Evolutionary conservation across 2,329 filamentous ascomycete genomes (phyloP), one percentile per base, ranked within the genome.

Genomic region (Nothomitra cinnamomea): DNA sequence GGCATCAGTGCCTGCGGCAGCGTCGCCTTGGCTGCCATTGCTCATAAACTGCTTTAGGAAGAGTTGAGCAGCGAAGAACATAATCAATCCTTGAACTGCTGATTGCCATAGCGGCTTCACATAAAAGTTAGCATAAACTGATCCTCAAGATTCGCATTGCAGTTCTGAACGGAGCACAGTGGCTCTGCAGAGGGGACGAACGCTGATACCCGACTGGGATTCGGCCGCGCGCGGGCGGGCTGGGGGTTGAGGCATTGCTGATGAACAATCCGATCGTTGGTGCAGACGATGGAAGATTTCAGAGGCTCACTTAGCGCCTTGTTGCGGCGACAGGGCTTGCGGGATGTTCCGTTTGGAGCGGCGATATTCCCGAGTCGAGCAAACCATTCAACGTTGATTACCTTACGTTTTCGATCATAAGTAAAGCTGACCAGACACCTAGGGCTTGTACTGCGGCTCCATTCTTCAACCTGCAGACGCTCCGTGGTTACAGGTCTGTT

Each of bases 11-110:
- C 24, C 45, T 12, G 12, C 12, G n/a, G 52, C 21, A 15, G 45
- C 24, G 13, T 17, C n/a, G 13, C 22, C 28, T 13, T 49, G 45
- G 15, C 10, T 49, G 51, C 66, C 66, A 21, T 61, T 61, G 52
- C 72, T 70, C 58, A 78, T 72, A 63, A 79, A 73, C 57, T 77
- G 73, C 59, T 72, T 72, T 56, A 79, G 72, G 40, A 71, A 70
- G 58, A 75, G 77, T 60, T 82, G 79, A 49, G 74, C 69, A 54
- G 77, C 66, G 58, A 80, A 63, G 65, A 82, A 82, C 58, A 82
- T 73, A 61, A 69, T 75, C 47, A 81, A 62, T 57, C 73, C 76
- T 64, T 81, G 78, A 55, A 75, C 61, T 54, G 70, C 64, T 25
- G 71, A 62, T 58, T 66, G 66, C 55, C 71, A 60, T 58, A 64